phyloP scores from a whole-genome alignment of 345 rosid species.

The Crucihimalaya himalaica region DNA sequence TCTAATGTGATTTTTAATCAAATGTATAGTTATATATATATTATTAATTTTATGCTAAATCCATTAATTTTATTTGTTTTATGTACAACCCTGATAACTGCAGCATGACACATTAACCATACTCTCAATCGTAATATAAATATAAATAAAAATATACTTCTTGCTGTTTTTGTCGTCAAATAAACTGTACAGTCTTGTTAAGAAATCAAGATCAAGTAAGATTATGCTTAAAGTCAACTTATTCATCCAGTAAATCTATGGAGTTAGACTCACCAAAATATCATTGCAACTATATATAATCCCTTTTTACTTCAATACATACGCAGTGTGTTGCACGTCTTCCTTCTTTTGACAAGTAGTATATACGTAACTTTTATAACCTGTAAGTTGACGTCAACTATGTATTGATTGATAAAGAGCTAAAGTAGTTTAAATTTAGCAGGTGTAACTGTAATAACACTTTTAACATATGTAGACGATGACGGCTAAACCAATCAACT shows the following conservation, averaged over 20 bases:
- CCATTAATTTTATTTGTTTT: background rate
- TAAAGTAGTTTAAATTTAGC: background rate
- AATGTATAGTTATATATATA: background rate
- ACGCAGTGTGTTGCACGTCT: no score
- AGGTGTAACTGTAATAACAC: background rate
- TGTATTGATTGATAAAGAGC: background rate
- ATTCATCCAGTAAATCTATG: slow-evolving; percentile 27
- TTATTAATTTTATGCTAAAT: background rate
- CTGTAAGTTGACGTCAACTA: background rate
- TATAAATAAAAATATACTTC: background rate
- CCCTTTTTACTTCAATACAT: background rate
- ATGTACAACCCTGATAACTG: slow-evolving; percentile 1
- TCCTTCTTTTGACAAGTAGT: no score
- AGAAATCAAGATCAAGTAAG: slow-evolving; percentile 26
- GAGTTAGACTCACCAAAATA: slow-evolving; percentile 13
- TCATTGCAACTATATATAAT: slow-evolving; percentile 21
- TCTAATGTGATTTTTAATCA: background rate
- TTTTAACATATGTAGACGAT: background rate
- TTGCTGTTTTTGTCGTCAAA: background rate
- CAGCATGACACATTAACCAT: background rate
- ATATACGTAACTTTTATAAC: background rate
- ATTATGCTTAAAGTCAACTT: slow-evolving; percentile 36
- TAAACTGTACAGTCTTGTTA: slow-evolving; percentile 20
- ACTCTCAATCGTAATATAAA: background rate
- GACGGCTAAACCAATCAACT: background rate